These are phyloP conservation scores for Amborella trichopoda DNA, from an alignment of 164 flowering plant species.

Conservation along the genomic window DNA sequence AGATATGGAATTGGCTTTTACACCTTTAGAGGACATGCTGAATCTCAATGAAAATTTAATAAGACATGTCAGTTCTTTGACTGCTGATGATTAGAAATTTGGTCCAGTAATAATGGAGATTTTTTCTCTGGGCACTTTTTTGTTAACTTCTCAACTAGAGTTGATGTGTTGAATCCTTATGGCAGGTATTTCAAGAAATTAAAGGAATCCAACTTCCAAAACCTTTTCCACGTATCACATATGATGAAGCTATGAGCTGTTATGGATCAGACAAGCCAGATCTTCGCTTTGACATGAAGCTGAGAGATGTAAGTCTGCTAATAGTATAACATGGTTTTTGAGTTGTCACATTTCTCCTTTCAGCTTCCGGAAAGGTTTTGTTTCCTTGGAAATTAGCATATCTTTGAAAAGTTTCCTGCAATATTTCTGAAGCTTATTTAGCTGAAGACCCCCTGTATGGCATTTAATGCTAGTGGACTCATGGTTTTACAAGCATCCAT, in stretches of 20 bases:
- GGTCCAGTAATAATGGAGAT: too few species aligned
- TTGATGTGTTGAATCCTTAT: background rate
- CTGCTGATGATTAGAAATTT: background rate
- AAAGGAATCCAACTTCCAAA: conserved; percentile 72
- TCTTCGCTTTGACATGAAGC: conserved; percentile 71
- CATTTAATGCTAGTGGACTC: too few species aligned
- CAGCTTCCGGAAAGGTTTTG: too few species aligned
- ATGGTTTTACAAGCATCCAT: too few species aligned
- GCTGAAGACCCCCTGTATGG: too few species aligned
- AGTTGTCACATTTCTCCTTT: too few species aligned
- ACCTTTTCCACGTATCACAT: conserved; percentile 89
- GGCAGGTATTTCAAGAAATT: conserved; percentile 72
- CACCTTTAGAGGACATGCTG: conserved; percentile 81
- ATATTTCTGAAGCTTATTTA: too few species aligned
- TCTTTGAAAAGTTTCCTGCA: too few species aligned
- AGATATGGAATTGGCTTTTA: conserved; percentile 92
- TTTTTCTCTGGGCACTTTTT: too few species aligned
- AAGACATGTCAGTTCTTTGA: conserved; percentile 45
- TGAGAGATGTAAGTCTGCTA: conserved; percentile 60
- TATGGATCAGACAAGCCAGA: conserved; percentile 97
- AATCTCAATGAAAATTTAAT: conserved; percentile 87
- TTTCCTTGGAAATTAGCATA: too few species aligned
- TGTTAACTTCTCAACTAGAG: background rate
- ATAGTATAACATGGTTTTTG: background rate
- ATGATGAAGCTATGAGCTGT: conserved; percentile 79